Evolutionary conservation across 768 basidiomycete species (phyloP), one percentile per base, ranked within the genome.

Genomic region (Collybia nuda): DNA sequence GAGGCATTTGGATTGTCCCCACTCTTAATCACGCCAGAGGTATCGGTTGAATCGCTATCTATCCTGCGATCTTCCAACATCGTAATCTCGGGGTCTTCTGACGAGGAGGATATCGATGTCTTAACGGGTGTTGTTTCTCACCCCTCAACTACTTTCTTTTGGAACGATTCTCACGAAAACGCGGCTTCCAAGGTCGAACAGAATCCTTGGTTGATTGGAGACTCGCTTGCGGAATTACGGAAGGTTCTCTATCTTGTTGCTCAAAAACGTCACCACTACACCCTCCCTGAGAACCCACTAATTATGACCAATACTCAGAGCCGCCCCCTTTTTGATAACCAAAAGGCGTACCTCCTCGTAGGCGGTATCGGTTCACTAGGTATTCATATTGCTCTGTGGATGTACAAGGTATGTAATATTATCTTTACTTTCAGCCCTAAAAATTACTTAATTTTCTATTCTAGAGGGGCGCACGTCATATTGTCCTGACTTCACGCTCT

Each of bases 311-410:
- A 35, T 18, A 18, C 40, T 21, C 9, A 26, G 23, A 17, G 32
- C 48, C 22, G 8, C 40, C 17, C 18, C 6, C 38, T 66, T 19
- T 66, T 73, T 52, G 54, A 61, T 35, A 43, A 60, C 1, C 36
- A 58, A 6, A 71, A 72, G 51, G 50, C 61, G 14, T 74, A 76
- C 47, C 24, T 75, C 5, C 59, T 74, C 5, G 38, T 75, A 8
- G 74, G 73, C n/a, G 74, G 73, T 8, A 66, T 74, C 24, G 71
- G 74, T 2, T 62, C 63, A 7, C 51, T 76, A 8, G 74, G 74
- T 1, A 42, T 66, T 12, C 66, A 70, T 19, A 51, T 72, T 18
- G 73, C 74, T 6, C 42, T 70, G 17, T 75, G 68, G 66, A 69
- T 77, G 69, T 75, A 75, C 52, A 46, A 68, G 60, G 74, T 74